phyloP scores from a whole-genome alignment of 306 rosid species.

The Senna siamea region DNA sequence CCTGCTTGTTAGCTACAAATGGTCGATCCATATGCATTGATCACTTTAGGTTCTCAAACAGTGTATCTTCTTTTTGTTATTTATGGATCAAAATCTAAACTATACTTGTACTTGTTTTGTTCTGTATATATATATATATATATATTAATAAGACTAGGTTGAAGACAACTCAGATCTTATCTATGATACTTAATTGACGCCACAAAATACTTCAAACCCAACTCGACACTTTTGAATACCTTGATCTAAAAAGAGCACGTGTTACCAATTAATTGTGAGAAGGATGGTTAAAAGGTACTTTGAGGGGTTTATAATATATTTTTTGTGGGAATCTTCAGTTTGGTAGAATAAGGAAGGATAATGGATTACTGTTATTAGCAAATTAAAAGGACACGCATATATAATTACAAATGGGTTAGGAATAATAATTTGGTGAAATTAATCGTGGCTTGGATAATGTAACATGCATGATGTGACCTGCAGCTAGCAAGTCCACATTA shows the following conservation, averaged over 20 bases:
- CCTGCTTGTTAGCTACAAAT: background rate
- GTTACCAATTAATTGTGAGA: conserved; percentile 5
- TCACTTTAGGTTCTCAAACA: background rate
- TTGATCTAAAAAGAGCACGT: conserved; percentile 15
- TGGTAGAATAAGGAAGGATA: background rate
- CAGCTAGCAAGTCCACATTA: too few relatives aligned
- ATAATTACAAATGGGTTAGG: background rate
- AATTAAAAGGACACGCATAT: background rate
- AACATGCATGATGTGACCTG: background rate
- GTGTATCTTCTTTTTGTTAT: background rate
- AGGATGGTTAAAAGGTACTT: background rate
- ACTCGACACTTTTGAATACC: background rate
- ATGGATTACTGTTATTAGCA: background rate
- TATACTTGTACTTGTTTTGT: conserved; percentile 3
- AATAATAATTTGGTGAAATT: background rate
- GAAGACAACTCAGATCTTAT: background rate
- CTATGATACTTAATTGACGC: background rate
- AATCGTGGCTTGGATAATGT: background rate
- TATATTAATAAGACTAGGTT: background rate
- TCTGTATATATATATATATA: too few relatives aligned
- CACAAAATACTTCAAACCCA: background rate
- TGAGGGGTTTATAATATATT: background rate
- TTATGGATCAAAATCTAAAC: background rate
- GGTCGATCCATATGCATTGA: background rate
- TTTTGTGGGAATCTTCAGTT: background rate